These are phyloP conservation scores for Botrytis porri DNA, from an alignment of 2,329 filamentous ascomycete species.

Conservation along the genomic window DNA sequence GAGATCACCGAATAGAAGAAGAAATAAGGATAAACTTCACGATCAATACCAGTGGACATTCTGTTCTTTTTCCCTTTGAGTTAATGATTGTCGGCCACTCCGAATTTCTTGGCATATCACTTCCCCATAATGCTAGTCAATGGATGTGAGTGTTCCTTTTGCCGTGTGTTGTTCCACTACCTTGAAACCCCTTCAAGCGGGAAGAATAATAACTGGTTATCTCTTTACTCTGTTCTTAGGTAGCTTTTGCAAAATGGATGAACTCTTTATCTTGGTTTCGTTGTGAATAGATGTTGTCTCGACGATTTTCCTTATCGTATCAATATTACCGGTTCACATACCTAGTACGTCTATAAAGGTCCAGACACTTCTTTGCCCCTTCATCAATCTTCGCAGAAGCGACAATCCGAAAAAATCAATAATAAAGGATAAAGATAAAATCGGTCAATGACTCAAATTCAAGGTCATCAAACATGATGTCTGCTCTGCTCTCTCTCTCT, in stretches of 20 bases:
- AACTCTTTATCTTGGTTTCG: background rate
- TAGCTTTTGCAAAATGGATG: background rate
- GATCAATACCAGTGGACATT: background rate
- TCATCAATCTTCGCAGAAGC: conserved; percentile 10
- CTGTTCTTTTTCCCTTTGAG: background rate
- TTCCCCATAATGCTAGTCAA: background rate
- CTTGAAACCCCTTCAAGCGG: background rate
- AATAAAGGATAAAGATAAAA: background rate
- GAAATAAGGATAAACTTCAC: background rate
- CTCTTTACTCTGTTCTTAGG: background rate
- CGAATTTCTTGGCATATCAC: background rate
- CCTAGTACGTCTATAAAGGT: background rate
- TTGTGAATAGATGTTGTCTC: background rate
- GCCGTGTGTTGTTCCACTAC: background rate
- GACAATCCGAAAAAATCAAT: background rate
- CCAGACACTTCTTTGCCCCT: background rate
- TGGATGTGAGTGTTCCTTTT: background rate
- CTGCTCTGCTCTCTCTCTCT: background rate
- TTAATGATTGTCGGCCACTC: background rate
- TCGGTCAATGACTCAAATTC: background rate
- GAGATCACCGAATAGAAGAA: background rate
- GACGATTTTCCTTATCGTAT: background rate
- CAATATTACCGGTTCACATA: background rate
- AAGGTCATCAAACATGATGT: background rate
- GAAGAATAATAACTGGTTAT: background rate